Evolutionary conservation across 106 monocot species (phyloP).

Genomic region (Chionographis japonica): DNA sequence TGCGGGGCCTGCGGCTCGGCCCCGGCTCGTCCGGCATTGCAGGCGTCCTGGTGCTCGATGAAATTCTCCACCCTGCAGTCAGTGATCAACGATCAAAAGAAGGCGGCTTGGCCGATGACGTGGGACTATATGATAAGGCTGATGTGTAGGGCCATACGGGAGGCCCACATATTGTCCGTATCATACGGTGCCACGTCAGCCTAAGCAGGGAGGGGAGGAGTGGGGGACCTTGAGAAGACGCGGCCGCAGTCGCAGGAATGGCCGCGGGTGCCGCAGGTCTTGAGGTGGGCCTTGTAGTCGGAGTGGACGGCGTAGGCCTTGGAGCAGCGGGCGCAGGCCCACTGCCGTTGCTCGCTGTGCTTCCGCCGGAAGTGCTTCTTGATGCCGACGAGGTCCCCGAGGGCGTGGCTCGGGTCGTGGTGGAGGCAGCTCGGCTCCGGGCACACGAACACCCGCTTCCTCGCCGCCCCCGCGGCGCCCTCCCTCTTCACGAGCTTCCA

Average conservation of each 20-base stretch:
- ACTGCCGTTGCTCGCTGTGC: conserved; percentile 74
- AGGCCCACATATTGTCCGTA: too few species aligned
- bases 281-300: conserved; percentile 93
- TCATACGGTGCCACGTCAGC: background rate
- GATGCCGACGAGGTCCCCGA: conserved; percentile 94
- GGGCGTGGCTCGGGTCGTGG: conserved; percentile 81
- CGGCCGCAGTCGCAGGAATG: conserved; percentile 96
- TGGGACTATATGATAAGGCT: background rate
- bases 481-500: conserved; percentile 90
- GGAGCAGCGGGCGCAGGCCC: conserved; percentile 70
- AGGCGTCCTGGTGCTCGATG: conserved; percentile 84
- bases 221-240: conserved; percentile 75
- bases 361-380: conserved; percentile 92
- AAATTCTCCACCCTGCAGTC: conserved; percentile 65
- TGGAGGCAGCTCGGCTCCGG: conserved; percentile 90
- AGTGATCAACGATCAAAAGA: background rate
- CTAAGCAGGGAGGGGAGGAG: background rate
- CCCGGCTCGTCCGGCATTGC: conserved; percentile 21
- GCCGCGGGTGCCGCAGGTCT: conserved; percentile 92
- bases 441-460: conserved; percentile 88
- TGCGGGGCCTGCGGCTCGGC: conserved; percentile 6
- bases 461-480: conserved; percentile 23
- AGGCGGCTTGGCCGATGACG: background rate
- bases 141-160: too few species aligned
- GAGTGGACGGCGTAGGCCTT: conserved; percentile 91